These are phyloP conservation scores for Vitis rupestris DNA, from an alignment of 164 flowering plant genomes.

Conservation along the genomic window DNA sequence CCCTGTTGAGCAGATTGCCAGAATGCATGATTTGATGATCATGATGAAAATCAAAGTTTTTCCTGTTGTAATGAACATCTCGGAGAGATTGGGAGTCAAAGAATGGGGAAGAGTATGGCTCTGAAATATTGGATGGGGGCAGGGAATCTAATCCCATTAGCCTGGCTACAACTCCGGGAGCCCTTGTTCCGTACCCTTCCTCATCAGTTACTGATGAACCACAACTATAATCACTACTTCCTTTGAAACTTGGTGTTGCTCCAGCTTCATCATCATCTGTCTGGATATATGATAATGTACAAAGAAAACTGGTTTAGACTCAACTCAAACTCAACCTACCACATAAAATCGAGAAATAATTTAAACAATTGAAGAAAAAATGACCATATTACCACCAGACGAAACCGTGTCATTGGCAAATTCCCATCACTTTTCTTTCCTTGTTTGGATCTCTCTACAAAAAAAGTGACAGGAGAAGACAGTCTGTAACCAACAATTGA, in stretches of 20 bases:
- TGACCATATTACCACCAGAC: slow-evolving; percentile 40
- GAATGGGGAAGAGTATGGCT: slow-evolving; percentile 59
- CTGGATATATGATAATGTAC: slow-evolving; percentile 27
- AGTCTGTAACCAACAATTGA: background rate
- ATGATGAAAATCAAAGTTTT: slow-evolving; percentile 31
- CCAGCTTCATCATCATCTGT: slow-evolving; percentile 62
- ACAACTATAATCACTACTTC: slow-evolving; percentile 73
- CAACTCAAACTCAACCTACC: background rate
- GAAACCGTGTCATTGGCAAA: slow-evolving; percentile 42
- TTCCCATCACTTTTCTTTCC: slow-evolving; percentile 58
- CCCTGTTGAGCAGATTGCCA: slow-evolving; percentile 25
- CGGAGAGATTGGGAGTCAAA: slow-evolving; percentile 54
- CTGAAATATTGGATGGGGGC: slow-evolving; percentile 54
- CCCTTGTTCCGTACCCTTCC: slow-evolving; percentile 58
- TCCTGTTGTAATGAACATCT: slow-evolving; percentile 34
- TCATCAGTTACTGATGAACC: slow-evolving; percentile 90
- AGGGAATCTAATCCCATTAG: slow-evolving; percentile 95
- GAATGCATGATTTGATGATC: slow-evolving; percentile 35
- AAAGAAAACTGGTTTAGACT: background rate
- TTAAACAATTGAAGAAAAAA: background rate
- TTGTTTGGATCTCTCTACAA: slow-evolving; percentile 63
- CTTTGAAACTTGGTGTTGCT: slow-evolving; percentile 47
- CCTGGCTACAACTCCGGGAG: slow-evolving; percentile 89
- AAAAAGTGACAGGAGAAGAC: slow-evolving; percentile 5
- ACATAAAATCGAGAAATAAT: background rate